Base-by-base conservation (phyloP, 805 yeast species). In the Lachancea dasiensis region DNA sequence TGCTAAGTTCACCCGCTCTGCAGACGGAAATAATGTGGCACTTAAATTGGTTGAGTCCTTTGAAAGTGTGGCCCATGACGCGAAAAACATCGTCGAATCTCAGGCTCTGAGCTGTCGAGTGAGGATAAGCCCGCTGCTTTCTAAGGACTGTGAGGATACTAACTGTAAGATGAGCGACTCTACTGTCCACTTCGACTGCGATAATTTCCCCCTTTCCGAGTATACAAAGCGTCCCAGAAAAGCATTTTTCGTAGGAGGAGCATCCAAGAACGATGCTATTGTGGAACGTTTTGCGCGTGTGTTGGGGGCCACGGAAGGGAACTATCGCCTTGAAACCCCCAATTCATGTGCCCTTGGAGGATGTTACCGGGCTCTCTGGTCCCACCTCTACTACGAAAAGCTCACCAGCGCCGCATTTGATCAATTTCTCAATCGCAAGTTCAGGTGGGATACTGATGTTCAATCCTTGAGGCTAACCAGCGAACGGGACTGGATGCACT, bases 321-420 rank as follows among this genome's bases (percentile, higher is more conserved):
- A 81, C 44, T 84, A 61, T 56, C 74, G 76, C 43, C 79, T 82
- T 26, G 87, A 84, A 51, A 74, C 85, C 32, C 77, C 90, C 6
- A 87, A 87, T 61, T 92, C 95, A 1, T 87, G 96, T 69, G 96
- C 95, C 0, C 60, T 85, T 24, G 96, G 96, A 18, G 95, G 95
- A 3, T 90, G 94, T 28, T 84, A 72, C 62, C 82, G 84, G 55
- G 90, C 95, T 1, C 66, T 79, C 33, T 86, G 94, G 94, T 73
- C 85, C 26, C 61, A 57, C 40, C 45, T 53, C 38, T 62, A 62
- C 40, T 70, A 65, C 17, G 31, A 40, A 2, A 45, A 49, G 5
- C 47, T 45, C 2, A 47, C 46, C 1, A 14, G 41, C 3, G 34
- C 40, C 5, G 49, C 54, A 4, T 74, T 70, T 62, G 71, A 63